Base-by-base conservation (phyloP, 2,329 filamentous ascomycete genomes). In the Thelonectria olida region DNA sequence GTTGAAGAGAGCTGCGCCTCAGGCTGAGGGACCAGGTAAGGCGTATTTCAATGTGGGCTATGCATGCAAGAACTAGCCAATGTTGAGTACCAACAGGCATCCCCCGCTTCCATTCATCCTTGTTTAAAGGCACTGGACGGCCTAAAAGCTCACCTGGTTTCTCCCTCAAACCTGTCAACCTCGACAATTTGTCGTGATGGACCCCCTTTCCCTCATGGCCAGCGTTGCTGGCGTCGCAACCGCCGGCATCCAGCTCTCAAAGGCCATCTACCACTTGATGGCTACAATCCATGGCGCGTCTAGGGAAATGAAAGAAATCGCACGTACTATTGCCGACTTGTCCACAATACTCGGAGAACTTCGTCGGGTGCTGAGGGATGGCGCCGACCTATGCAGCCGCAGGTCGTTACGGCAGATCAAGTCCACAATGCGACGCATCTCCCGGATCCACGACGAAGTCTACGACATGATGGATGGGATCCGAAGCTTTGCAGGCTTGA, bases 311-410 rank as follows among this genome's bases (percentile, higher is more conserved):
- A 10, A 5, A 7, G 54, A 57, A 7, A 50, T 57, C 22, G 54
- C 54, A 15, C 54, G 45, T 12, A 51, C 23, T 13, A 44, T 57
- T 19, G n/a, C 36, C n/a, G 38, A 51, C 36, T 36, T 57, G 23
- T 57, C 54, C n/a, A 57, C 50, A 3, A 36, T 51, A n/a, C 19
- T 57, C 17, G 15, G 34, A 36, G 54, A 57, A 36, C 54, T 51
- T 20, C 34, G 45, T 49, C 47, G 45, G 19, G 54, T 57, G 19
- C 42, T 57, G 36, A 57, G n/a, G 25, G 17, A 51, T 17, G 27
- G 54, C 17, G 45, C 23, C 27, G 54, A 57, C 10, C 44, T 57
- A 8, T 50, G 44, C 45, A 57, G 23, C 19, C 41, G 52, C 41
- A 47, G 19, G 13, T 34, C 10, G n/a, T 20, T 57, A 38, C 23